A percentile compares a stretch with the other conserved stretches of the same genome.
Evolutionary conservation across 1,284 basidiomycete species (phyloP).

Genomic region (Cystobasidium sp.): DNA sequence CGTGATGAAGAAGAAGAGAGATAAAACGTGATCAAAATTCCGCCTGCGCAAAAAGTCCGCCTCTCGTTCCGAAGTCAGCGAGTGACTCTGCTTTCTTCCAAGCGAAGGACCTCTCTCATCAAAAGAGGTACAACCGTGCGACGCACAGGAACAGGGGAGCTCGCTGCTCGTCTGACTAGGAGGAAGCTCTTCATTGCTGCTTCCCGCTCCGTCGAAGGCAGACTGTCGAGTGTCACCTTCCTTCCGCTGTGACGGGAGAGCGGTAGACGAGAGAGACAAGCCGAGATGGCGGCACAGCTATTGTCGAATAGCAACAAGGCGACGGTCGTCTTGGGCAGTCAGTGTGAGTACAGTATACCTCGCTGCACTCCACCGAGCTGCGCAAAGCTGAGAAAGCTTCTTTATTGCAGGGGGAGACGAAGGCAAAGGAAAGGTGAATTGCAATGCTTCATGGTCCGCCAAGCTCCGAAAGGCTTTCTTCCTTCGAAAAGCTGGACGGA

Average conservation of each 20-base stretch:
- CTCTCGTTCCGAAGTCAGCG: neutral
- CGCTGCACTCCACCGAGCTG: neutral
- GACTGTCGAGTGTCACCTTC: neutral
- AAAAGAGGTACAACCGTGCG: neutral
- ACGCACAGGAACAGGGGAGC: neutral
- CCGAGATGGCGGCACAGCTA: slow-evolving; percentile 28
- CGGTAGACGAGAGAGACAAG: slow-evolving; percentile 1
- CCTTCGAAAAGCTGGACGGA: no score
- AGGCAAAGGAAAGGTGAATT: slow-evolving; percentile 45
- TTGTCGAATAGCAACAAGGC: slow-evolving; percentile 40
- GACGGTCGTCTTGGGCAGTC: slow-evolving; percentile 39
- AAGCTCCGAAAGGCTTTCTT: neutral
- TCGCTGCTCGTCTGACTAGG: neutral
- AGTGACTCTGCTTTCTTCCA: slow-evolving; percentile 3
- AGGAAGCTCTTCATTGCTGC: no score
- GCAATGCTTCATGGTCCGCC: neutral
- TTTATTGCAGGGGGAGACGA: slow-evolving; percentile 40
- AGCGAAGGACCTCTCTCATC: neutral
- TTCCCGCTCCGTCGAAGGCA: no score
- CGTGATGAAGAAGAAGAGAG: neutral
- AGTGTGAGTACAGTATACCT: slow-evolving; percentile 4
- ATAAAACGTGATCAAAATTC: slow-evolving; percentile 25
- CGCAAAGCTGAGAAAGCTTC: neutral
- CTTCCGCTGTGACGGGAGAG: slow-evolving; percentile 8
- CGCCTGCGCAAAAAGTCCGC: slow-evolving; percentile 3